Evolutionary conservation across 495 filamentous ascomycete genomes (phyloP).

Genomic region (Bryoglossum gracile): DNA sequence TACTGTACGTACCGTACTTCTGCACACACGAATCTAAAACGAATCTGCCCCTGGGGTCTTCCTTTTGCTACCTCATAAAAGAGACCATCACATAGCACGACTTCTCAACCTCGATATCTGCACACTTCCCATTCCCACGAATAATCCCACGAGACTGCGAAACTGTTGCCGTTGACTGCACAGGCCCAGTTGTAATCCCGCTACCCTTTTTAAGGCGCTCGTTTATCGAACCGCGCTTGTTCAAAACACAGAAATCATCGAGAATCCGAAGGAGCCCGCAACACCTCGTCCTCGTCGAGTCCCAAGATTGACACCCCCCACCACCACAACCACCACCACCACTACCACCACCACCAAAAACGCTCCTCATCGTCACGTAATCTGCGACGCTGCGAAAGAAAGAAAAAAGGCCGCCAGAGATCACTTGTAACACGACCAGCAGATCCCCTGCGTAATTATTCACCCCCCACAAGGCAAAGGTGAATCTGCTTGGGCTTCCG

Average conservation of each 20-base stretch:
- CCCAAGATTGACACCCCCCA: not conserved
- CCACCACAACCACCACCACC: conserved; percentile 2
- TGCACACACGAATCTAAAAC: conserved; percentile 16
- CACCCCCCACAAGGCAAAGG: no score
- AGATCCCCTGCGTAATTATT: no score
- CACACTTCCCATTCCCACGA: not conserved
- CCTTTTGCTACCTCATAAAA: conserved; percentile 14
- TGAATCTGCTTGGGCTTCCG: conserved; percentile 1
- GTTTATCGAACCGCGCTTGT: conserved; percentile 16
- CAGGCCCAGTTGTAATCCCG: not conserved
- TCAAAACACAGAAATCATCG: conserved; percentile 13
- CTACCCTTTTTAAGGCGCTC: conserved; percentile 10
- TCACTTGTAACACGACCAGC: no score
- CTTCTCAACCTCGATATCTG: not conserved
- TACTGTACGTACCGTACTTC: no score
- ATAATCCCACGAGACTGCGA: not conserved
- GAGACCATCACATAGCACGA: conserved; percentile 3
- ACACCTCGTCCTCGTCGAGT: conserved; percentile 9
- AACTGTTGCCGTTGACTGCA: not conserved
- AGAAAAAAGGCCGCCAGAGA: no score
- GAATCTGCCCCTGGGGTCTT: not conserved
- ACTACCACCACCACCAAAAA: no score
- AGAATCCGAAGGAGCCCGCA: conserved; percentile 10
- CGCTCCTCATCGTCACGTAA: conserved; percentile 4
- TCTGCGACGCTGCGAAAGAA: not conserved